These are phyloP conservation scores for Thymus mandschuricus DNA, from an alignment of 257 asterid species.

Conservation along the genomic window DNA sequence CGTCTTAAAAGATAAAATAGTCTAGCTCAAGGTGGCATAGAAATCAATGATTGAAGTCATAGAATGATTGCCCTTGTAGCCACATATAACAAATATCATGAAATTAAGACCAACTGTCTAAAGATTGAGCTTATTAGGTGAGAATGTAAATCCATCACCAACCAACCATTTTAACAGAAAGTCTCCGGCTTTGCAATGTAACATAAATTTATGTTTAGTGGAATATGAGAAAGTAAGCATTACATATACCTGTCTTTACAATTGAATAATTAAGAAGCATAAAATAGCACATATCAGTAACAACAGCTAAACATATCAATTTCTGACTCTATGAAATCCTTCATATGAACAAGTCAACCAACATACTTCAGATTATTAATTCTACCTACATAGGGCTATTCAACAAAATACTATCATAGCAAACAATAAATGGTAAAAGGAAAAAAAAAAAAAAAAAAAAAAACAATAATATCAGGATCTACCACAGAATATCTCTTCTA, in stretches of 20 bases:
- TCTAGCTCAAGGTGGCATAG: not conserved
- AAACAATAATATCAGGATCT: not conserved
- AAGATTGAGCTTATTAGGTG: not conserved
- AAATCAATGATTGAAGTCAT: not conserved
- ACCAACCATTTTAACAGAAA: not conserved
- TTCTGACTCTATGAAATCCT: not conserved
- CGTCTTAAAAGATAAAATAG: not conserved
- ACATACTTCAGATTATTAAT: not conserved
- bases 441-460: not conserved
- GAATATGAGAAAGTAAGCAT: not conserved
- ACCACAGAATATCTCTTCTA: not conserved
- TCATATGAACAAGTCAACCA: not conserved
- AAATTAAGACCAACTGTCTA: not conserved
- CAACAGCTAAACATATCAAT: not conserved
- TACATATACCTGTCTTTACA: not conserved
- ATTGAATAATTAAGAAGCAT: not conserved
- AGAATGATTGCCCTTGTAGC: not conserved
- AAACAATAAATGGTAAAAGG: not conserved
- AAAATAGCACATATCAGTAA: not conserved
- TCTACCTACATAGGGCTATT: not conserved
- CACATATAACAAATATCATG: not conserved
- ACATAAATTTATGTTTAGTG: not conserved
- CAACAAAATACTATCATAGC: not conserved
- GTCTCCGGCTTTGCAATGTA: not conserved
- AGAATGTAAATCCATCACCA: not conserved